Evolutionary conservation across 2,329 filamentous ascomycete genomes (phyloP), one percentile per base, ranked within the genome.

Genomic region (Neospermospora avenae): DNA sequence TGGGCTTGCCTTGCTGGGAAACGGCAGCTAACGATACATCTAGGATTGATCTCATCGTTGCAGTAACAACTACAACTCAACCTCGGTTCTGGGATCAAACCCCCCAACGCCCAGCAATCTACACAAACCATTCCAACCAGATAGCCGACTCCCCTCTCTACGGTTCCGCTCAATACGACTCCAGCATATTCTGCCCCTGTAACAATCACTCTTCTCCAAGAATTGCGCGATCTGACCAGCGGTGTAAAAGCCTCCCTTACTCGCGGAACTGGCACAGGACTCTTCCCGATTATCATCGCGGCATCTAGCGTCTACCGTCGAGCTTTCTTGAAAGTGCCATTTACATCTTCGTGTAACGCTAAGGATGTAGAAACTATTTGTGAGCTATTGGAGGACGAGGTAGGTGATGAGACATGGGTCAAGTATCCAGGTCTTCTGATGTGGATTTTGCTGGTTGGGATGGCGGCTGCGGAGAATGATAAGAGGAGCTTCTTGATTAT

Each of bases 41-140:
- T 18, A 49, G 55, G 31, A 49, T 57, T 44, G 55, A 57, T 16
- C 55, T 57, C 25, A 18, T 39, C 11, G 55, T 57, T 18, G 34
- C 55, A 16, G 18, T 56, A 14, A 25, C 42, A 25, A 56, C 42
- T 14, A 48, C 22, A 11, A 28, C 20, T 14, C 7, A 39, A 18
- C 31, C 54, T 18, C 31, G 31, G 11, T 39, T 56, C 41, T 25
- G 14, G 18, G 20, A 48, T 25, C 42, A 48, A 39, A 24, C 20
- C 22, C 28, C 44, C 14, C 24, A 14, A 25, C 42, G 22, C 8
- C 28, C 34, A 25, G 6, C 24, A 7, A 41, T 22, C 18, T n/a
- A 24, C 14, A 24, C 45, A 8, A 57, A 57, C 24, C 31, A 25
- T 20, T 57, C 55, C 3, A 20, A 48, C 8, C 55, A 49, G 20